Evolutionary conservation across 2,329 filamentous ascomycete species (phyloP), one percentile per base, ranked within the genome.

Genomic region (Incumbomyces lentus): DNA sequence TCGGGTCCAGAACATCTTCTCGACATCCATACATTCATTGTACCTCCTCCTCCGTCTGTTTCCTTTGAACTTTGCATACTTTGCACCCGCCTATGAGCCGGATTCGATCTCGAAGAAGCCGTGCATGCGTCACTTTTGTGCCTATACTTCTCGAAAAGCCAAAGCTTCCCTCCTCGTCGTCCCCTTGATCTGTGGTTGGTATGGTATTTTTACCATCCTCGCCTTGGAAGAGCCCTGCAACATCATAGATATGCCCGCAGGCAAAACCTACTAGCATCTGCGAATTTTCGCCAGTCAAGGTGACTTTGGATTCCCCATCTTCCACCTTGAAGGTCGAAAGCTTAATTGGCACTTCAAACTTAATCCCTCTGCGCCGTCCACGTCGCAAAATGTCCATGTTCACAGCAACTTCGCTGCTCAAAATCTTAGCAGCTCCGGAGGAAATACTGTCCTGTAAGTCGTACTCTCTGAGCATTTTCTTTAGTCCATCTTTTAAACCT

Each of bases 361-460:
- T 93, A 60, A 98, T 86, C 0, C 84, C 92, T 54, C 81, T 84
- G 42, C 82, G 80, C 62, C 93, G 86, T 0, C 90, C 88, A 12
- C 73, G 78, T 0, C 90, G 79, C 16, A 96, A 70, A 3, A 79
- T 81, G 42, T 82, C 82, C 76, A 96, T 94, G 1, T 85, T 87
- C 3, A 77, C 74, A 0, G 83, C 82, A 1, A 98, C 90, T 65
- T 98, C 92, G 48, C 89, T 87, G 42, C 84, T 74, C 35, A 96
- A 71, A 0, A 96, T 89, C 46, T 79, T 79, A 1, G 92, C 89
- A 2, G 93, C 92, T 1, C 92, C 92, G 36, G 84, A 82, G 53
- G 84, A 90, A 60, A 98, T 95, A 57, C 84, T 92, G 61, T 86
- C 81, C 66, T 96, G 92, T 37, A 98, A 85, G 60, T 96, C 92